Evolutionary conservation across 1,284 basidiomycete species (phyloP).

Genomic region (Ceratobasidium sp.): DNA sequence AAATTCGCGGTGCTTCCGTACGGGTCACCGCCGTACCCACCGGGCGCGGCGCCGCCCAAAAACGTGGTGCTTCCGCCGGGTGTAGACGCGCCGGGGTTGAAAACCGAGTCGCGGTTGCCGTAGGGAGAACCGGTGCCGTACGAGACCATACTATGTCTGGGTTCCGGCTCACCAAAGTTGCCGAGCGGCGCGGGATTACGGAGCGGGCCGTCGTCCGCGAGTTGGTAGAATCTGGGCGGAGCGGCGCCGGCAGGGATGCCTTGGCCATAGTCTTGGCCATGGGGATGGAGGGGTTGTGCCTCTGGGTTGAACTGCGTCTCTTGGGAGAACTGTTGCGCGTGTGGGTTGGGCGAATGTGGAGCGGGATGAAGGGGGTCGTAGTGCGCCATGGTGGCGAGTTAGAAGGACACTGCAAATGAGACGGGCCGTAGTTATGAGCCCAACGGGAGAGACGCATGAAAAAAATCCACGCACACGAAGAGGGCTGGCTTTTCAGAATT

Average conservation of each 20-base stretch:
- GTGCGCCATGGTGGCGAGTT: conserved; percentile 34
- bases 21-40: conserved; percentile 45
- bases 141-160: conserved; percentile 34
- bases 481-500: not conserved
- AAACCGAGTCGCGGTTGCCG: conserved; percentile 38
- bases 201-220: conserved; percentile 36
- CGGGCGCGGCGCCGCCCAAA: conserved; percentile 41
- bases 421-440: conserved; percentile 22
- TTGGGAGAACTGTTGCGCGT: not conserved
- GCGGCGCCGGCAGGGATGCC: conserved; percentile 9
- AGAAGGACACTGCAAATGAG: not conserved
- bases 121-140: conserved; percentile 40
- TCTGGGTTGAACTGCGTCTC: conserved; percentile 13
- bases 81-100: not conserved
- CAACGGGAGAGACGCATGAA: not conserved
- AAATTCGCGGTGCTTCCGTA: conserved; percentile 28
- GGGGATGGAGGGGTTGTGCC: conserved; percentile 18
- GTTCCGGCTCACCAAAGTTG: conserved; percentile 30
- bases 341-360: conserved; percentile 6
- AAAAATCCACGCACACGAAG: conserved; percentile 24
- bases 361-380: conserved; percentile 37
- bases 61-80: conserved; percentile 34
- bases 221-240: conserved; percentile 24
- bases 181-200: conserved; percentile 31
- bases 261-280: conserved; percentile 3